Conservation (phyloP, 1,284 basidiomycete species). For the Ceratobasidium sp. region DNA sequence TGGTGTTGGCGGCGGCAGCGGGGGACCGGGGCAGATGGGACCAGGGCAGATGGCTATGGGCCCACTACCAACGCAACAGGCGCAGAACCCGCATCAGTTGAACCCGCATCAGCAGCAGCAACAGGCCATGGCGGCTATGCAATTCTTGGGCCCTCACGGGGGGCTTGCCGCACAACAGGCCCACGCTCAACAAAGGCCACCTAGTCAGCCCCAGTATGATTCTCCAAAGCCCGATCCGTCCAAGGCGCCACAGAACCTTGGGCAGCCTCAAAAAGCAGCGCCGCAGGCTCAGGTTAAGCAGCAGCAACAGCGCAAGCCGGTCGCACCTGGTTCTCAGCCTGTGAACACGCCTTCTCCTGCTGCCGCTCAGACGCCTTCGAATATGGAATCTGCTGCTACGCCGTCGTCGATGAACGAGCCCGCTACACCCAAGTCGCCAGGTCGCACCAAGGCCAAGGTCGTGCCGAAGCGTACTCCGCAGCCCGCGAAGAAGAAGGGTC, state of each 20-base stretch:
- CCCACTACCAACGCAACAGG: slow-evolving; percentile 22
- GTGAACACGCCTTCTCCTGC: slow-evolving; percentile 39
- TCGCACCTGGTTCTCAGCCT: slow-evolving; percentile 25
- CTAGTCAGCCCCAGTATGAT: slow-evolving; percentile 38
- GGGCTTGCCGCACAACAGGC: slow-evolving; percentile 15
- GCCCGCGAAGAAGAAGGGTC: slow-evolving; percentile 26
- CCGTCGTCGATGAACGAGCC: slow-evolving; percentile 37
- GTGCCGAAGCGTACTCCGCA: slow-evolving; percentile 25
- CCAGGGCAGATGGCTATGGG: slow-evolving; percentile 9
- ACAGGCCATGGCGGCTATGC: slow-evolving; percentile 20
- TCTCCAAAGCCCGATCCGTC: slow-evolving; percentile 40
- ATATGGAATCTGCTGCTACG: slow-evolving; percentile 40
- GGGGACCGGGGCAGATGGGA: not conserved
- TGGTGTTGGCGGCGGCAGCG: slow-evolving; percentile 16
- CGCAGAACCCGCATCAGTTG: slow-evolving; percentile 21
- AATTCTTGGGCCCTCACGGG: not conserved
- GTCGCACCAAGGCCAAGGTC: slow-evolving; percentile 9
- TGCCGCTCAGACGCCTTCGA: slow-evolving; percentile 32
- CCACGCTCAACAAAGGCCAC: slow-evolving; percentile 29
- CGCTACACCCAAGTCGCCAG: slow-evolving; percentile 43
- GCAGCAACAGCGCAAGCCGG: slow-evolving; percentile 32
- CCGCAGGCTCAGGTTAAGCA: slow-evolving; percentile 8
- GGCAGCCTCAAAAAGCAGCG: slow-evolving; percentile 15
- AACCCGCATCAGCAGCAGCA: slow-evolving; percentile 14
- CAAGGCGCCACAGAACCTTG: slow-evolving; percentile 1